These are phyloP conservation scores for Diaporthe sp. DNA, from an alignment of 2,329 filamentous ascomycete species.

Conservation along the genomic window DNA sequence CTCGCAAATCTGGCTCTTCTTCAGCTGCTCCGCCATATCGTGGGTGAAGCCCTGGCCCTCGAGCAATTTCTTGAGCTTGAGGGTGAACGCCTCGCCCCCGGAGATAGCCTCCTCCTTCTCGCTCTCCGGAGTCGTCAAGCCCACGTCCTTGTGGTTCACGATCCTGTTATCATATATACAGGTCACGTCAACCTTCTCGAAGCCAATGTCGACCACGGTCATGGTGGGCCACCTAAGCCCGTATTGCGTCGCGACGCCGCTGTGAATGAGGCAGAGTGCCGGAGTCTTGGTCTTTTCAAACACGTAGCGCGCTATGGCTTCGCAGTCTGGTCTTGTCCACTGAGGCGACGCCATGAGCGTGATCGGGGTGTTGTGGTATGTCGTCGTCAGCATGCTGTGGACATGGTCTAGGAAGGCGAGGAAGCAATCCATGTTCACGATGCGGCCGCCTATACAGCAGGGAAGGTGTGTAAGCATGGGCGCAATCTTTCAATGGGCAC, in stretches of 20 bases:
- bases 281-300: conserved; percentile 98
- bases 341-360: conserved; percentile 89
- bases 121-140: conserved; percentile 59
- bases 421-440: conserved; percentile 92
- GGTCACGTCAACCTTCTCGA: conserved; percentile 91
- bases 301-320: conserved; percentile 90
- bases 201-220: conserved; percentile 91
- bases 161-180: conserved; percentile 87
- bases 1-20: conserved; percentile 74
- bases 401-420: conserved; percentile 93
- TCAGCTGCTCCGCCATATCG: conserved; percentile 78
- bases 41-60: conserved; percentile 66
- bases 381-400: conserved; percentile 87
- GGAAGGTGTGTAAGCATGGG: neutral
- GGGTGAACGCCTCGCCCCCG: conserved; percentile 89
- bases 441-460: conserved; percentile 72
- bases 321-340: conserved; percentile 90
- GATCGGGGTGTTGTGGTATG: conserved; percentile 96
- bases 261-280: conserved; percentile 89
- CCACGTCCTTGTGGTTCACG: conserved; percentile 73
- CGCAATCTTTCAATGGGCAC: neutral
- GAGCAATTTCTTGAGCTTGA: conserved; percentile 75
- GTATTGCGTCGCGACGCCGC: conserved; percentile 87
- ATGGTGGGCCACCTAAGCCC: conserved; percentile 80
- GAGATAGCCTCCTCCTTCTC: conserved; percentile 63